A percentile compares a stretch with the other conserved stretches of the same genome.
Conservation (phyloP, 1,284 basidiomycete species). For the Trichosporon sp. region DNA sequence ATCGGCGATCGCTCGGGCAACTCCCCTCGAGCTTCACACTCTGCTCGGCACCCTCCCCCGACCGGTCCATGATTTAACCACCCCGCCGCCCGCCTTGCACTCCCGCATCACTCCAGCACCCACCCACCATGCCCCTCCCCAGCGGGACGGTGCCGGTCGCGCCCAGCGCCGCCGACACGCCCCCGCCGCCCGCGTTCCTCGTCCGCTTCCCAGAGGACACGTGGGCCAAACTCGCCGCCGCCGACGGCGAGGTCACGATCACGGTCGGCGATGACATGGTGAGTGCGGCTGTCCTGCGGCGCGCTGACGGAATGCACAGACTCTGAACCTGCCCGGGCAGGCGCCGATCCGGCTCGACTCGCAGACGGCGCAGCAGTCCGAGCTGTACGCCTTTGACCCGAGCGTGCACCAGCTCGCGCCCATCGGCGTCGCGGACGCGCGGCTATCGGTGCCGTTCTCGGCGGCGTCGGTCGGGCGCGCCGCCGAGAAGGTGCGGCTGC, state of each 20-base stretch:
- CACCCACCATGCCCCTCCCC: conserved; percentile 27
- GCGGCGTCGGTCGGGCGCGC: conserved; percentile 24
- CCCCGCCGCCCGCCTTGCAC: background rate
- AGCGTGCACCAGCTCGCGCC: conserved; percentile 19
- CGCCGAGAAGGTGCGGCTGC: conserved; percentile 31
- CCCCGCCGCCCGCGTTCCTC: conserved; percentile 28
- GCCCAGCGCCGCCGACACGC: conserved; percentile 3
- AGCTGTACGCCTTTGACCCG: conserved; percentile 25
- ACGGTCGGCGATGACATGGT: conserved; percentile 32
- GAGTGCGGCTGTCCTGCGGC: conserved; percentile 3
- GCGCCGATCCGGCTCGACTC: conserved; percentile 27
- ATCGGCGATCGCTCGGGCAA: conserved; percentile 1
- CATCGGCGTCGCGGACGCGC: conserved; percentile 36
- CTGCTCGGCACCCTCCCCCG: background rate
- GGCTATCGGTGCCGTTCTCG: conserved; percentile 33
- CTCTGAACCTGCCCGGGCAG: conserved; percentile 27
- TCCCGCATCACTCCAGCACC: background rate
- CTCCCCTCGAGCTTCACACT: background rate
- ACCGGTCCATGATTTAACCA: background rate
- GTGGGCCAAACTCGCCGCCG: conserved; percentile 27
- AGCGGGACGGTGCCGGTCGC: conserved; percentile 23
- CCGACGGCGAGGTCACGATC: conserved; percentile 19
- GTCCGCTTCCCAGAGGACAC: conserved; percentile 39
- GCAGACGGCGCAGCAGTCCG: conserved; percentile 26
- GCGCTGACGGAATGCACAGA: conserved; percentile 15